phyloP scores from a whole-genome alignment of 495 filamentous ascomycete species.

The Aspergillus hancockii region DNA sequence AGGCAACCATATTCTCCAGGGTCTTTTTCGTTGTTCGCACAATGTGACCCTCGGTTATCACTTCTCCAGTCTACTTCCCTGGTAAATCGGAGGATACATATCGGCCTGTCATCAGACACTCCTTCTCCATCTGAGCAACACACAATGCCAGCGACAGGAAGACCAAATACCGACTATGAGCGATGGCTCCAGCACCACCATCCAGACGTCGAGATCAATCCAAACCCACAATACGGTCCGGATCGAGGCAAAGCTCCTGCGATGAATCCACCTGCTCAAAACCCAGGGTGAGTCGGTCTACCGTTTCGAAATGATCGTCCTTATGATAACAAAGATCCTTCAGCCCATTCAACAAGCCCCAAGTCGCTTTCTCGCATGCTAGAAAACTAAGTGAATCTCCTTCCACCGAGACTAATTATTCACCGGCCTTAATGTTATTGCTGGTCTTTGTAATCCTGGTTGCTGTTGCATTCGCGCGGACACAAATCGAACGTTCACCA shows the following conservation, averaged over 20 bases:
- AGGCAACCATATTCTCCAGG: not conserved
- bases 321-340: not conserved
- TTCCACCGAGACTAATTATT: not conserved
- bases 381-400: not conserved
- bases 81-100: too few relatives aligned
- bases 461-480: not conserved
- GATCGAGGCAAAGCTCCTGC: not conserved
- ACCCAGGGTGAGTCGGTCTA: not conserved
- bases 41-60: not conserved
- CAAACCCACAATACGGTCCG: not conserved
- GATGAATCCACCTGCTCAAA: not conserved
- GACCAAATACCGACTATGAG: not conserved
- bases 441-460: not conserved
- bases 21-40: not conserved
- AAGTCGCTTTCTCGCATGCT: not conserved
- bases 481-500: not conserved
- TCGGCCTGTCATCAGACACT: not conserved
- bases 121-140: not conserved
- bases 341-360: not conserved
- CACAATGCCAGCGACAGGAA: not conserved
- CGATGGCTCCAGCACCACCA: not conserved
- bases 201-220: not conserved
- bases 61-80: not conserved
- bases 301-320: not conserved
- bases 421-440: not conserved